Evolutionary conservation across 2,329 filamentous ascomycete species (phyloP).

Genomic region (Paraphoma sp.): DNA sequence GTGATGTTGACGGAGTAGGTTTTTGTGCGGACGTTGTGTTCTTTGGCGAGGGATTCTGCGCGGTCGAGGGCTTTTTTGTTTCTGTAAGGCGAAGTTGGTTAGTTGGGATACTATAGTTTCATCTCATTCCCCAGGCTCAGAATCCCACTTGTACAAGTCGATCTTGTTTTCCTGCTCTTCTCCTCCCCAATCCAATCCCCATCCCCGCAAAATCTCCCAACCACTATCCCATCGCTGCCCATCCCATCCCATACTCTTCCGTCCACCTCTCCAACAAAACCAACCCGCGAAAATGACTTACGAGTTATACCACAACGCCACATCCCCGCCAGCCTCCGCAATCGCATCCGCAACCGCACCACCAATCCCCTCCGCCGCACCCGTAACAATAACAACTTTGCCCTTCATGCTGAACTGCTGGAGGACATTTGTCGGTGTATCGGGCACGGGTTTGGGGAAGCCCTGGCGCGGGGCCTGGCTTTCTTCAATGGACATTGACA

Average conservation of each 20-base stretch:
- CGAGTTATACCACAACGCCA: conserved; percentile 53
- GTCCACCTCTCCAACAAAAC: no score
- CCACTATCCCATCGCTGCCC: no score
- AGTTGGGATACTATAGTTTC: conserved; percentile 47
- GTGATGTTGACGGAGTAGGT: conserved; percentile 68
- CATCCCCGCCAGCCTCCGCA: conserved; percentile 40
- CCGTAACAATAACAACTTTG: conserved; percentile 52
- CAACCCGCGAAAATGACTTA: background rate
- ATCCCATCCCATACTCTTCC: no score
- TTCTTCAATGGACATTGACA: conserved; percentile 46
- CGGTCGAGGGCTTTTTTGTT: conserved; percentile 66
- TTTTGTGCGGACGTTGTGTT: conserved; percentile 66
- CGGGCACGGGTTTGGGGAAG: conserved; percentile 33
- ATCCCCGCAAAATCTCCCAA: no score
- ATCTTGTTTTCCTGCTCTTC: no score
- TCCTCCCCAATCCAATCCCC: no score
- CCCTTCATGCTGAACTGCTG: conserved; percentile 44
- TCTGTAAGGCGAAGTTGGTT: conserved; percentile 57
- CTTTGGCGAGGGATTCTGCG: conserved; percentile 61
- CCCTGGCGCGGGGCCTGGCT: conserved; percentile 29
- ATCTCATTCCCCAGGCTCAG: no score
- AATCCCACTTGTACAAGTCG: no score
- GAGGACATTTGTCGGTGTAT: conserved; percentile 37
- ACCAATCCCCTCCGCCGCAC: conserved; percentile 64
- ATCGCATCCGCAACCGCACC: conserved; percentile 33